Base-by-base conservation (phyloP, 2,329 filamentous ascomycete genomes). In the Claviceps arundinis region DNA sequence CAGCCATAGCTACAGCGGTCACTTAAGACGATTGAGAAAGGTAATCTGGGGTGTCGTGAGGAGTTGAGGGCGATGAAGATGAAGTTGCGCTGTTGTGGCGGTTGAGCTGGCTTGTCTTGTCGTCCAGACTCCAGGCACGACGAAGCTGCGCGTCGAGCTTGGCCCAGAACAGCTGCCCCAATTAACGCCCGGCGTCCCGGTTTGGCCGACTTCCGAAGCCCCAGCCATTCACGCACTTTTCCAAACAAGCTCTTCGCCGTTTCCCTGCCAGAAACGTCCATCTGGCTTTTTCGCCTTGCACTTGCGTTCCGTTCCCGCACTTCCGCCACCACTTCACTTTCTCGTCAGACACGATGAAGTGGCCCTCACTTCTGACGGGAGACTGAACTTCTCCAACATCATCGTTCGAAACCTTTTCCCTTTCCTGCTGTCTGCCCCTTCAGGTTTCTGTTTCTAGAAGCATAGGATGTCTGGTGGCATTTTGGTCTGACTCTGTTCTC, bases 1-100 rank as follows among this genome's bases (percentile, higher is more conserved):
- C 93, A 66, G 93, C 91, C 91, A 98, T 98, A 68, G 59, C 75
- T 65, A 62, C 56, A 58, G 50, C 30, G 55, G 42, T 51, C 56
- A 37, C 51, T 44, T 37, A 41, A 7, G 17, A 47, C 40, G 11
- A 41, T 38, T 26, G 24, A 6, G 50, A 42, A 44, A 48, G 22
- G 22, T 14, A 24, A 7, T 22, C 41, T 52, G 50, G 50, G 54
- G 50, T 50, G 53, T 55, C 57, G 51, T 37, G 47, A 56, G 49
- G 49, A 17, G 54, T 47, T 47, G 54, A 41, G 30, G 26, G n/a
- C 47, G 34, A 53, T 17, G 37, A 11, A 47, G 43, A 50, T 22
- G 50, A 52, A 48, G 51, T 56, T 50, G 50, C 49, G 50, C 45
- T 55, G 57, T 62, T 60, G 62, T 58, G 62, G 53, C 56, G 59